phyloP scores from a whole-genome alignment of 495 filamentous ascomycete genomes.

The Talaromyces adpressus region DNA sequence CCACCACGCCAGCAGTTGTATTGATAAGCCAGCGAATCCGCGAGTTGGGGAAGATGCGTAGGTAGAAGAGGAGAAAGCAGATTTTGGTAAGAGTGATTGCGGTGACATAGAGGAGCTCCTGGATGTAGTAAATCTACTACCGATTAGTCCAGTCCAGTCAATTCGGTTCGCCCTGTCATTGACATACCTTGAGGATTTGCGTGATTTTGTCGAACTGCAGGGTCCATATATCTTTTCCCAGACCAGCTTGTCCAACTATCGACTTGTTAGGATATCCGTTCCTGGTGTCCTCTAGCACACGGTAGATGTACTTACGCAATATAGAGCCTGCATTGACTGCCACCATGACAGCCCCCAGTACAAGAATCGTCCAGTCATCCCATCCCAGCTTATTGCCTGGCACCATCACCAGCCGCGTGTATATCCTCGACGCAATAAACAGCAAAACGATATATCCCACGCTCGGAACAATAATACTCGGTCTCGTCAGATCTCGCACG shows the following conservation, averaged over 20 bases:
- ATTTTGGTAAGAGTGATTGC: constrained; percentile 14
- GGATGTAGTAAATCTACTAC: constrained; percentile 11
- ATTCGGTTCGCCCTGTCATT: too few species aligned
- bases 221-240: constrained; percentile 17
- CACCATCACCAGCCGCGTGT: too few species aligned
- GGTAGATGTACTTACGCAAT: too few species aligned
- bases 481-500: not conserved
- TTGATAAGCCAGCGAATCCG: constrained; percentile 15
- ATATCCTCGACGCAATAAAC: constrained; percentile 1
- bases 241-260: constrained; percentile 12
- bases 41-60: constrained; percentile 26
- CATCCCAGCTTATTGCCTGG: too few species aligned
- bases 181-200: constrained; percentile 11
- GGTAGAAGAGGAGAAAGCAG: constrained; percentile 21
- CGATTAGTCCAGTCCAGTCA: not conserved
- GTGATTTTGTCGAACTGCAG: constrained; percentile 11
- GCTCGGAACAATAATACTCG: not conserved
- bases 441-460: not conserved
- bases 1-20: constrained; percentile 19
- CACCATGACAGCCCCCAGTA: too few species aligned
- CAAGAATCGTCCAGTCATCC: too few species aligned
- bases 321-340: too few species aligned
- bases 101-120: constrained; percentile 14
- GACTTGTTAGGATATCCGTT: not conserved
- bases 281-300: constrained; percentile 9